Evolutionary conservation across 2,329 filamentous ascomycete species (phyloP).

Genomic region (Penicillium sp.): DNA sequence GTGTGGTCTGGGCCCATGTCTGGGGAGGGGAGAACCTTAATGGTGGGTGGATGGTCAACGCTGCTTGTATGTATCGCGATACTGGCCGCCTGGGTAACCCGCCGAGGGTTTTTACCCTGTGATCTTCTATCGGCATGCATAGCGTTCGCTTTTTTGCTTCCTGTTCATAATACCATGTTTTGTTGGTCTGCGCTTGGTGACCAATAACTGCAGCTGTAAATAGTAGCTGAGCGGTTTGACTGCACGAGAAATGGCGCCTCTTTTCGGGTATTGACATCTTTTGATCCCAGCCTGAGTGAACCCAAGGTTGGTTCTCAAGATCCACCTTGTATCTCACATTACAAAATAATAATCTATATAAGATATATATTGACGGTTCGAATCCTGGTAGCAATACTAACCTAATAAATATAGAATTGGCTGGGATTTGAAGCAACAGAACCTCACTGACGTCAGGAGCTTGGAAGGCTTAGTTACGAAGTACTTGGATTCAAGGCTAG

Average conservation of each 20-base stretch:
- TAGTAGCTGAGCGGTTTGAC: background rate
- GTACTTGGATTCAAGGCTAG: background rate
- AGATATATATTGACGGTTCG: background rate
- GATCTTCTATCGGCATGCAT: slow-evolving; percentile 1
- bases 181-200: background rate
- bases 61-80: slow-evolving; percentile 41
- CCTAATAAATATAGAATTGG: background rate
- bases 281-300: background rate
- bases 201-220: background rate
- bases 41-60: slow-evolving; percentile 51
- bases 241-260: background rate
- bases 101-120: slow-evolving; percentile 33
- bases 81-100: slow-evolving; percentile 31
- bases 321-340: background rate
- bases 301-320: background rate
- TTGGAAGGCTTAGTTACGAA: background rate
- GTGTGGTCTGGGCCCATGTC: slow-evolving; percentile 52
- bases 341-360: background rate
- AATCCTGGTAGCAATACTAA: background rate
- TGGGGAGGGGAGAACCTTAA: slow-evolving; percentile 48
- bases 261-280: background rate
- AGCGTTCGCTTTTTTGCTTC: slow-evolving; percentile 1
- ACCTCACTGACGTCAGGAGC: background rate
- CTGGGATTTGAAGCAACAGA: background rate
- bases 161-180: background rate